A percentile compares a stretch with the other conserved stretches of the same genome.
These are phyloP conservation scores for Phalaenopsis aphrodite DNA, from an alignment of 106 monocot species.

Conservation along the genomic window DNA sequence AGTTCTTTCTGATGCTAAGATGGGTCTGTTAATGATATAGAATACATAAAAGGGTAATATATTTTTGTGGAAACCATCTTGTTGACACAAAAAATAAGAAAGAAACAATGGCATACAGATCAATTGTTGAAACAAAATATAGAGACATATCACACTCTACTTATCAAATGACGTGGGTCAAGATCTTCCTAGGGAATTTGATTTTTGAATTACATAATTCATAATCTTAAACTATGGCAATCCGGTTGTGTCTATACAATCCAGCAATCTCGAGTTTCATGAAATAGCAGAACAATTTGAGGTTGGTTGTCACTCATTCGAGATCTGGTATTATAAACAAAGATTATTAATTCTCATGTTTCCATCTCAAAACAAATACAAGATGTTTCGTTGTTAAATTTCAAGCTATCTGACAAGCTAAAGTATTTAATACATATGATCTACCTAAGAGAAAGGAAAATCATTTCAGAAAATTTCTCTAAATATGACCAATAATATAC, in stretches of 20 bases:
- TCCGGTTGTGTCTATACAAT: not conserved
- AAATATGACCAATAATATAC: not conserved
- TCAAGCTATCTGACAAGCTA: not conserved
- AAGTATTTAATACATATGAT: not conserved
- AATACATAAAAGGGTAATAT: not conserved
- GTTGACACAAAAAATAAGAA: not conserved
- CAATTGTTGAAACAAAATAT: not conserved
- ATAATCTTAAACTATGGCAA: not conserved
- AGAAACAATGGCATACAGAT: not conserved
- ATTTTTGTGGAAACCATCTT: not conserved
- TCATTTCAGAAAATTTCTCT: not conserved
- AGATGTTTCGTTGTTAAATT: no score
- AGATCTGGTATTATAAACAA: not conserved
- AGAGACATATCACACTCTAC: not conserved
- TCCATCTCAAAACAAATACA: no score
- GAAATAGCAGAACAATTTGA: not conserved
- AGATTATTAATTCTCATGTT: no score
- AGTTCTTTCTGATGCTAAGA: no score
- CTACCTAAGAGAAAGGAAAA: not conserved
- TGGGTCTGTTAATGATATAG: no score
- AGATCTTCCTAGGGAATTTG: not conserved
- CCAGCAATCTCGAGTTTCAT: not conserved
- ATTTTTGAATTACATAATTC: not conserved
- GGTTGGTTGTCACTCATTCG: not conserved
- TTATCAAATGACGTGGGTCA: not conserved